A percentile compares a stretch with the other conserved stretches of the same genome.
Evolutionary conservation across 2,329 filamentous ascomycete species (phyloP).

Genomic region (Neonectria coccinea): DNA sequence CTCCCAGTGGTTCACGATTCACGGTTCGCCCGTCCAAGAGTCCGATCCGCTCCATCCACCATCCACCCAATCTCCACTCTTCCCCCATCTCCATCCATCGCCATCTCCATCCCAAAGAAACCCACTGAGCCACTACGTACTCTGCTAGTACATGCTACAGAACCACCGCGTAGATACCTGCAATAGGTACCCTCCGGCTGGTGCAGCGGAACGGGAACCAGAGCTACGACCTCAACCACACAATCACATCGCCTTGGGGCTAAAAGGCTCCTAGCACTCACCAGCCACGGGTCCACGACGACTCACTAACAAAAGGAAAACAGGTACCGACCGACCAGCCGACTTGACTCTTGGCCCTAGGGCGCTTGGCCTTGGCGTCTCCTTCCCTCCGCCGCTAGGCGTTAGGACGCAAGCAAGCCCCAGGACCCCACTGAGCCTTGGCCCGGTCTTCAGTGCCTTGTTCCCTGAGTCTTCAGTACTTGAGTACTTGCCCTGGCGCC

Average conservation of each 20-base stretch:
- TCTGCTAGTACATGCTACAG: constrained; percentile 1
- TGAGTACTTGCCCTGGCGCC: background rate
- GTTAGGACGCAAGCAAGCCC: background rate
- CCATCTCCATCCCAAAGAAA: constrained; percentile 11
- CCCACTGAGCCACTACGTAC: background rate
- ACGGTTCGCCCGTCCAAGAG: constrained; percentile 13
- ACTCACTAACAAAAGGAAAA: constrained; percentile 6
- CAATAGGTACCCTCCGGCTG: constrained; percentile 5
- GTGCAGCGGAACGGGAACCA: constrained; percentile 10
- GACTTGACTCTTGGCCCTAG: background rate
- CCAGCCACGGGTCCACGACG: constrained; percentile 6
- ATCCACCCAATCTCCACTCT: constrained; percentile 16
- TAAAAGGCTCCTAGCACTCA: constrained; percentile 1
- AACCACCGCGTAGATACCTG: background rate
- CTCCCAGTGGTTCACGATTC: background rate
- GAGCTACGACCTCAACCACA: constrained; percentile 1
- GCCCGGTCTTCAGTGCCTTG: too few species aligned
- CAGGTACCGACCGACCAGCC: constrained; percentile 20
- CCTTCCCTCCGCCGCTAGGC: constrained; percentile 16
- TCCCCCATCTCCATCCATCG: constrained; percentile 12
- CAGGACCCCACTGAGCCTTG: background rate
- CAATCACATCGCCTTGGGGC: background rate
- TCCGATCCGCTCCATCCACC: constrained; percentile 19
- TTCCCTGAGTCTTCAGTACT: too few species aligned
- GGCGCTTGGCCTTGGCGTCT: constrained; percentile 19